Evolutionary conservation across 202 grass and related monocot genomes (phyloP).

Genomic region (Zoysia matrella): DNA sequence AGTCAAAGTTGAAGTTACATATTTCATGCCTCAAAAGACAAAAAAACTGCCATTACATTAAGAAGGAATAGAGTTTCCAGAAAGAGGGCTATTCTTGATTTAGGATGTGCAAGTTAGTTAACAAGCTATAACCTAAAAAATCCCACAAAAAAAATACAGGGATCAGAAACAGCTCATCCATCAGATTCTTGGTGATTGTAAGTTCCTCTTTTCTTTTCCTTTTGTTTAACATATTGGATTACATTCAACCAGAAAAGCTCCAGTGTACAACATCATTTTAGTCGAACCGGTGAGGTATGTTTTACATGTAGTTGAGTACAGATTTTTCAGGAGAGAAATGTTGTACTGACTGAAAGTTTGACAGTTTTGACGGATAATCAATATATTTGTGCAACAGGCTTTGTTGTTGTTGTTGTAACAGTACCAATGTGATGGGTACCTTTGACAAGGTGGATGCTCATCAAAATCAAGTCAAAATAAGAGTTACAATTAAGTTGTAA

Average conservation of each 20-base stretch:
- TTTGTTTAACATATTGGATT: slow-evolving; percentile 7
- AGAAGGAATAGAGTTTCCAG: background rate
- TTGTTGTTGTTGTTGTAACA: background rate
- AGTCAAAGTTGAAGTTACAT: slow-evolving; percentile 1
- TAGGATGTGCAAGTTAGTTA: background rate
- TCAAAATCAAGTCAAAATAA: background rate
- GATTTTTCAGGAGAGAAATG: background rate
- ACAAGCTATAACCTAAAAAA: background rate
- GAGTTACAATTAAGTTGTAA: background rate
- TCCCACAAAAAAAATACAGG: background rate
- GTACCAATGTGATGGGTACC: slow-evolving; percentile 2
- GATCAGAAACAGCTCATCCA: background rate
- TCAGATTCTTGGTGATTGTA: slow-evolving; percentile 4
- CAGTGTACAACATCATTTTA: background rate
- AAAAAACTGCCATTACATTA: background rate
- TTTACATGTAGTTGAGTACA: background rate
- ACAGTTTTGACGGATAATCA: background rate
- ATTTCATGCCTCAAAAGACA: slow-evolving; percentile 23
- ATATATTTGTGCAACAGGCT: background rate
- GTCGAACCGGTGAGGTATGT: background rate
- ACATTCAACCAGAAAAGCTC: slow-evolving; percentile 1
- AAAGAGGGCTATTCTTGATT: background rate
- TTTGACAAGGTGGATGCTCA: slow-evolving; percentile 7
- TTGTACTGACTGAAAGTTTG: background rate
- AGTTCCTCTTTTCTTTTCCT: background rate